Evolutionary conservation across 768 basidiomycete species (phyloP).

Genomic region (Lenzites betulinus): DNA sequence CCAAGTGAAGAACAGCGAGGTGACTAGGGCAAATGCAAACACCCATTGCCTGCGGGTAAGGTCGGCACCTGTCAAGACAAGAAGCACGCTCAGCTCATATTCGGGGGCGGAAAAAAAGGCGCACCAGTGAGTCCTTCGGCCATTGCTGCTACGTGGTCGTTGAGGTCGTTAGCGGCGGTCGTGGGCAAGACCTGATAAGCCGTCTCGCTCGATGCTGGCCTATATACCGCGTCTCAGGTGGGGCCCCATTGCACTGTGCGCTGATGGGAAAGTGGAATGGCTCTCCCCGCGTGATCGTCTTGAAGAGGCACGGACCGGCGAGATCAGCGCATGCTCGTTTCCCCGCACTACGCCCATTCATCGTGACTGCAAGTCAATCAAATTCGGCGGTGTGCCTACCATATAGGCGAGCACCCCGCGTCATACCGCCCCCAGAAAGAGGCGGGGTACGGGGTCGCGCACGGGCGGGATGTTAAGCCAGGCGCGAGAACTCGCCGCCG

Average conservation of each 20-base stretch:
- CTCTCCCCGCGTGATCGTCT: constrained; percentile 21
- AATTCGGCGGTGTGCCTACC: background rate
- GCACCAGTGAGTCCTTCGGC: constrained; percentile 46
- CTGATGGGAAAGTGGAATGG: constrained; percentile 9
- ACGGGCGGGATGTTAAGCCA: background rate
- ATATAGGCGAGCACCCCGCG: background rate
- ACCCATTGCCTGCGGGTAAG: constrained; percentile 49
- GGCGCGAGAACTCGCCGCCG: constrained; percentile 9
- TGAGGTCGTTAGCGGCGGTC: constrained; percentile 6
- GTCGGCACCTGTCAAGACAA: constrained; percentile 39
- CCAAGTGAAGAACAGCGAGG: constrained; percentile 79
- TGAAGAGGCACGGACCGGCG: constrained; percentile 11
- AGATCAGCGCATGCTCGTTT: constrained; percentile 6
- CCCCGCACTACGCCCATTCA: constrained; percentile 1
- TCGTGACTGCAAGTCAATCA: background rate
- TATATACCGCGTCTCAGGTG: constrained; percentile 20
- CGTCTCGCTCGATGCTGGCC: background rate
- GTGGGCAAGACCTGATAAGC: constrained; percentile 15
- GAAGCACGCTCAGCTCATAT: background rate
- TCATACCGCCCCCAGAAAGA: background rate
- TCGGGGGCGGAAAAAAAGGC: background rate
- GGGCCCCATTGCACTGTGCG: constrained; percentile 17
- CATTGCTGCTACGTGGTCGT: constrained; percentile 30
- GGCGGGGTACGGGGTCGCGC: background rate
- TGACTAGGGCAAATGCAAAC: constrained; percentile 68